A percentile compares a stretch with the other conserved stretches of the same genome.
Conservation (phyloP, 116 monocot species). For the Phalaenopsis hybrid region DNA sequence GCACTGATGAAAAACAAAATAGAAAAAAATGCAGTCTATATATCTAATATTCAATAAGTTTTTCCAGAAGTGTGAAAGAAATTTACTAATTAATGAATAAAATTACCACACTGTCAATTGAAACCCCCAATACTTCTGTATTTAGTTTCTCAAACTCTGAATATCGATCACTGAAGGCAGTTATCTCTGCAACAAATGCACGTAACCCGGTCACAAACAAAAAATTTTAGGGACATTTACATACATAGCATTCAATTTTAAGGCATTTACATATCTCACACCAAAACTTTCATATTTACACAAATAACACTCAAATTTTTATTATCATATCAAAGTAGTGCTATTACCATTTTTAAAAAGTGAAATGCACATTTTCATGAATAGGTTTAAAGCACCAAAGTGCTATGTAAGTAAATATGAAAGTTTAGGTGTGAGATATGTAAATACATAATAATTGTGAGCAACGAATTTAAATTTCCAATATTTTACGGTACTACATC, state of each 20-base stretch:
- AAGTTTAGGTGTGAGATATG: too few relatives aligned
- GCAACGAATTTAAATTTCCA: too few relatives aligned
- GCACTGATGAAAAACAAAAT: background rate
- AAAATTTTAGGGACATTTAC: background rate
- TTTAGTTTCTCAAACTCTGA: constrained; percentile 47
- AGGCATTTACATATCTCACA: too few relatives aligned
- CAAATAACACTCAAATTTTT: too few relatives aligned
- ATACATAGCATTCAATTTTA: too few relatives aligned
- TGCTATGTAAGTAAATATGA: too few relatives aligned
- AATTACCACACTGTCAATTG: constrained; percentile 53
- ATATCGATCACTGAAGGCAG: constrained; percentile 53
- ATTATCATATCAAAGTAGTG: too few relatives aligned
- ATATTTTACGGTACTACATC: background rate
- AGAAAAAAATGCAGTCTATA: background rate
- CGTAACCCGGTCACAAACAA: background rate
- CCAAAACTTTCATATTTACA: too few relatives aligned
- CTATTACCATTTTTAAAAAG: too few relatives aligned
- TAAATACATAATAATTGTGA: too few relatives aligned
- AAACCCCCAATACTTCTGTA: constrained; percentile 46
- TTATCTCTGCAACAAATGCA: constrained; percentile 32
- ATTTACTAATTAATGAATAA: background rate
- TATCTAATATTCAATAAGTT: background rate
- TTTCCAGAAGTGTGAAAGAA: background rate
- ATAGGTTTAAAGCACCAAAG: too few relatives aligned
- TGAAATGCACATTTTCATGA: too few relatives aligned